phyloP scores from a whole-genome alignment of 805 yeast genomes.

The Saccharomycopsis schoenii region DNA sequence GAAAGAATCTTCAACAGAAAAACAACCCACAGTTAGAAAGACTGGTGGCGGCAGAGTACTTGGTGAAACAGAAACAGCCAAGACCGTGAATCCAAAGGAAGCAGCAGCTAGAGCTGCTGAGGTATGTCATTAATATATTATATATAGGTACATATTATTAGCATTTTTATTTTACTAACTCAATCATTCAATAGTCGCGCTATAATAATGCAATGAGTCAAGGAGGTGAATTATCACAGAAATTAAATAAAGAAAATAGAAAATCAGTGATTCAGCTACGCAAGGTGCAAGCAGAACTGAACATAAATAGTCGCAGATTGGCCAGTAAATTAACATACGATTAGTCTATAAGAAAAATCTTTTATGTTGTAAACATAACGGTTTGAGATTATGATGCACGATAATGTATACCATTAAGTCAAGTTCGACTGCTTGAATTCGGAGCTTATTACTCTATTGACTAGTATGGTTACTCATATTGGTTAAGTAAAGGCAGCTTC shows the following conservation, averaged over 20 bases:
- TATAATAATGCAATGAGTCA: not conserved
- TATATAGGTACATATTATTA: no score
- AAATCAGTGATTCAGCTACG: not conserved
- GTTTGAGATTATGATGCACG: no score
- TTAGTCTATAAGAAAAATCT: not conserved
- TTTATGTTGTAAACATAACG: no score
- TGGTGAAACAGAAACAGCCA: not conserved
- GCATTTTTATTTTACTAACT: not conserved
- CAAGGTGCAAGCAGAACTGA: not conserved
- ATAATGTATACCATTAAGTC: no score
- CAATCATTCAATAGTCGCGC: not conserved
- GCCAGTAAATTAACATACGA: not conserved
- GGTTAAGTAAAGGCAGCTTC: no score
- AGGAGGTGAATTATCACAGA: not conserved
- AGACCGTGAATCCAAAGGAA: not conserved
- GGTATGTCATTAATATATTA: not conserved
- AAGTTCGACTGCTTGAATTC: no score
- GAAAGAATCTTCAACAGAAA: not conserved
- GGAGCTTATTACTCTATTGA: no score
- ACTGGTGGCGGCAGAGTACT: not conserved
- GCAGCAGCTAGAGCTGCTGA: not conserved
- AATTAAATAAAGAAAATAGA: not conserved
- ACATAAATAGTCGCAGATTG: not conserved
- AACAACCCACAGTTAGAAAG: not conserved
- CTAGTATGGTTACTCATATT: no score